phyloP scores from a whole-genome alignment of 2,329 filamentous ascomycete genomes.

The Aaosphaeria pasadenensis region DNA sequence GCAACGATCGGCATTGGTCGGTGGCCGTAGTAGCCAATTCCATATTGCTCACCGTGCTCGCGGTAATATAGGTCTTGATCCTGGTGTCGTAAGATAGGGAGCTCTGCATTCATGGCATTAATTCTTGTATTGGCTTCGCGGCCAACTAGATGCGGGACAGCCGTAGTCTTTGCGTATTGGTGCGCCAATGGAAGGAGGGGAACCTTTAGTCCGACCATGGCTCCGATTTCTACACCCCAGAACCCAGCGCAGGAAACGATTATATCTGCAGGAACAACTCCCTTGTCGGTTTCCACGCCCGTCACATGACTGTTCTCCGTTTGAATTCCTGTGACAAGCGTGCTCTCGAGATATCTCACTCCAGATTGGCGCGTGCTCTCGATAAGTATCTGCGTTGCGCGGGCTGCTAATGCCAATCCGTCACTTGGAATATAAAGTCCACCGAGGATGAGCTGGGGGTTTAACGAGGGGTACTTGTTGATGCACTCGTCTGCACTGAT shows the following conservation, averaged over 20 bases:
- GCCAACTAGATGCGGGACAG: constrained; percentile 45
- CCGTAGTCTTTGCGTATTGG: constrained; percentile 62
- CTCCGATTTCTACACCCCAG: constrained; percentile 64
- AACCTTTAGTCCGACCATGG: constrained; percentile 57
- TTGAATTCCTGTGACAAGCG: constrained; percentile 58
- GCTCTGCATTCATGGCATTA: constrained; percentile 48
- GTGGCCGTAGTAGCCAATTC: constrained; percentile 65
- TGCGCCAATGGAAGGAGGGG: constrained; percentile 61
- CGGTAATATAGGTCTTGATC: constrained; percentile 64
- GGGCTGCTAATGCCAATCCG: constrained; percentile 59
- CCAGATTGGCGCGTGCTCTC: constrained; percentile 56
- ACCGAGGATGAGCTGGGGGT: constrained; percentile 53
- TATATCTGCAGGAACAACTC: constrained; percentile 56
- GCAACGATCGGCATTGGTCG: constrained; percentile 60
- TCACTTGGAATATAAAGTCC: constrained; percentile 61
- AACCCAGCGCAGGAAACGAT: constrained; percentile 63
- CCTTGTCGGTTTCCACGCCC: constrained; percentile 52
- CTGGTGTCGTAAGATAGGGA: constrained; percentile 62
- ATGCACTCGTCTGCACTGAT: constrained; percentile 53
- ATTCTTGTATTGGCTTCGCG: constrained; percentile 39
- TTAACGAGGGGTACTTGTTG: constrained; percentile 54
- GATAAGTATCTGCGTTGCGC: constrained; percentile 61
- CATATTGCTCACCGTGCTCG: constrained; percentile 61
- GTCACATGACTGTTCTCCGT: constrained; percentile 50
- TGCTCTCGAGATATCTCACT: constrained; percentile 56